Evolutionary conservation across 768 basidiomycete species (phyloP), one percentile per base, ranked within the genome.

Genomic region (Hygrocybe punicea): DNA sequence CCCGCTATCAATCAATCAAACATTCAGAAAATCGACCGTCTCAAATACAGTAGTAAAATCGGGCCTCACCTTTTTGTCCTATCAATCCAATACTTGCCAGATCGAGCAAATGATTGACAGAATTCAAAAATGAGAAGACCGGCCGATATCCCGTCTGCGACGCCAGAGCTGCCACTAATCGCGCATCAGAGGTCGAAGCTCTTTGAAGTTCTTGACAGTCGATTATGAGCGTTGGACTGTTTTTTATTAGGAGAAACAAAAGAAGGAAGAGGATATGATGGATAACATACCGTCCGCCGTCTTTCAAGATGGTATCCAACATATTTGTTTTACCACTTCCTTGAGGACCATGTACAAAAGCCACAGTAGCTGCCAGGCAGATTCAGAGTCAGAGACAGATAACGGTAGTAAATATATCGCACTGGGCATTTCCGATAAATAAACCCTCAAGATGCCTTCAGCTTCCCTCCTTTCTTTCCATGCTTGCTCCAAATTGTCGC

Each of bases 81-180:
- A 97, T 97, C n/a, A 98, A 66, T 1, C 95, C 95, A 42, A 94
- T 82, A 57, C 86, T 87, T 1, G 92, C 93, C n/a, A 98, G 79
- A 67, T 98, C 96, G 59, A 98, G 83, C 56, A 98, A 72, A 60
- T 83, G 87, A 63, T 82, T 89, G 66, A 92, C 71, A 0, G 89
- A 92, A 63, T 87, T 85, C 49, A 92, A 74, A 73, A 93, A 89
- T 4, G 86, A 86, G 72, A 97, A 95, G 6, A 92, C 80, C 4
- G 94, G 95, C 79, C 85, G 88, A 66, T 92, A 93, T 35, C 96
- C 94, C 0, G 89, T 92, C 64, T 97, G 91, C 6, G 71, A 73
- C 1, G 95, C 93, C 8, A 98, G 75, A 5, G 76, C 76, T 21
- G 76, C 76, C 2, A 95, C 76, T 10, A 93, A 77, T n/a, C 78